Percentiles rank a stretch among this genome's conserved stretches.
These are phyloP conservation scores for Lojkania enalia DNA, from an alignment of 2,329 filamentous ascomycete species.

Conservation along the genomic window DNA sequence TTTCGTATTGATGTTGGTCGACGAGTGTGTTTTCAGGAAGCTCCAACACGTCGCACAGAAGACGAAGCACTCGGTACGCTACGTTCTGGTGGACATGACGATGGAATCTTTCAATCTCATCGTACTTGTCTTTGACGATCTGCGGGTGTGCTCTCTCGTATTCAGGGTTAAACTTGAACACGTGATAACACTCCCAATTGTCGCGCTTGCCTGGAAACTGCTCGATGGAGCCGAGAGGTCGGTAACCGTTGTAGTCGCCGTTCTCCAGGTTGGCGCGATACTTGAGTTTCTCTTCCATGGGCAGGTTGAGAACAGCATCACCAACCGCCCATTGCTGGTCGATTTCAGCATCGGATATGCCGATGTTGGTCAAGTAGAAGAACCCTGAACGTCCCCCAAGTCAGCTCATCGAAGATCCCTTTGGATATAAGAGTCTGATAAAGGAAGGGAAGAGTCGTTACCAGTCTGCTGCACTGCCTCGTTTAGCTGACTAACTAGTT, in stretches of 20 bases:
- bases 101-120: conserved; percentile 33
- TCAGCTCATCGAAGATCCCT: conserved; percentile 1
- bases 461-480: conserved; percentile 50
- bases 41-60: conserved; percentile 47
- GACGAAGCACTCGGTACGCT: conserved; percentile 42
- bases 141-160: too few relatives aligned
- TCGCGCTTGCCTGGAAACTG: conserved; percentile 26
- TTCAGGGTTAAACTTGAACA: conserved; percentile 36
- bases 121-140: too few relatives aligned
- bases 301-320: conserved; percentile 35
- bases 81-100: conserved; percentile 31
- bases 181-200: conserved; percentile 37
- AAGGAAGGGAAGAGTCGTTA: too few relatives aligned
- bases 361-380: conserved; percentile 36
- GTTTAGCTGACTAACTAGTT: conserved; percentile 57
- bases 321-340: conserved; percentile 39
- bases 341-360: conserved; percentile 33
- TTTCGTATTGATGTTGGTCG: conserved; percentile 41
- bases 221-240: conserved; percentile 3
- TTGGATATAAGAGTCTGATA: neutral
- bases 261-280: conserved; percentile 36
- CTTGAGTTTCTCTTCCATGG: conserved; percentile 33
- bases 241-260: conserved; percentile 39
- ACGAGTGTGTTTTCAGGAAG: conserved; percentile 45
- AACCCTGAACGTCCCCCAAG: conserved; percentile 36